These are phyloP conservation scores for Myriosclerotinia duriaeana DNA, from an alignment of 2,329 filamentous ascomycete genomes.

Conservation along the genomic window DNA sequence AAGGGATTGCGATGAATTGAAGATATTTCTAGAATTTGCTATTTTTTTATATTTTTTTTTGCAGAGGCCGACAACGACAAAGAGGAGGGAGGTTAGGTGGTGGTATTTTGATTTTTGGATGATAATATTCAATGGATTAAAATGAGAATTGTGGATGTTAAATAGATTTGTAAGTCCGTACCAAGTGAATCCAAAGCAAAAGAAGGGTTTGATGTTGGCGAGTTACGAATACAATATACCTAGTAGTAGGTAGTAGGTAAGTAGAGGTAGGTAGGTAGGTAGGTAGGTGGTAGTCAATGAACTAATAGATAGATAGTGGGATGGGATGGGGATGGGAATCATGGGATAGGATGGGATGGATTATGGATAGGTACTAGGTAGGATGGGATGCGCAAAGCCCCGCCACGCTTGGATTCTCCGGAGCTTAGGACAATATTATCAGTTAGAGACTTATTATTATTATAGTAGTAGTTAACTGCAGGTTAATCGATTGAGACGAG, in stretches of 20 bases:
- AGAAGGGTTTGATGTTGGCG: not conserved
- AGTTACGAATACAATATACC: not conserved
- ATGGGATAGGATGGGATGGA: not conserved
- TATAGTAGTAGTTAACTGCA: too few relatives aligned
- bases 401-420: conserved; percentile 8
- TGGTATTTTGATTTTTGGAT: not conserved
- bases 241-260: not conserved
- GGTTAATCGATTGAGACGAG: too few relatives aligned
- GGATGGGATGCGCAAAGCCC: conserved; percentile 11
- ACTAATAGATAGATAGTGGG: not conserved
- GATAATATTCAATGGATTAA: not conserved
- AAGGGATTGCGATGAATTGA: conserved; percentile 16
- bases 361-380: too few relatives aligned
- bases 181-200: conserved; percentile 5
- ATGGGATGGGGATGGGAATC: not conserved
- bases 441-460: too few relatives aligned
- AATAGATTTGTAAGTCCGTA: conserved; percentile 18
- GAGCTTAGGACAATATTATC: too few relatives aligned
- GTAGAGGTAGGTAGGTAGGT: too few relatives aligned
- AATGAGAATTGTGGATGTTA: not conserved
- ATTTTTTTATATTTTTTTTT: too few relatives aligned
- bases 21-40: conserved; percentile 4
- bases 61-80: conserved; percentile 9
- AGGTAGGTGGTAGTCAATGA: not conserved
- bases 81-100: not conserved